Conservation (phyloP, 1,284 basidiomycete genomes). For the Cystobasidium slooffiae region DNA sequence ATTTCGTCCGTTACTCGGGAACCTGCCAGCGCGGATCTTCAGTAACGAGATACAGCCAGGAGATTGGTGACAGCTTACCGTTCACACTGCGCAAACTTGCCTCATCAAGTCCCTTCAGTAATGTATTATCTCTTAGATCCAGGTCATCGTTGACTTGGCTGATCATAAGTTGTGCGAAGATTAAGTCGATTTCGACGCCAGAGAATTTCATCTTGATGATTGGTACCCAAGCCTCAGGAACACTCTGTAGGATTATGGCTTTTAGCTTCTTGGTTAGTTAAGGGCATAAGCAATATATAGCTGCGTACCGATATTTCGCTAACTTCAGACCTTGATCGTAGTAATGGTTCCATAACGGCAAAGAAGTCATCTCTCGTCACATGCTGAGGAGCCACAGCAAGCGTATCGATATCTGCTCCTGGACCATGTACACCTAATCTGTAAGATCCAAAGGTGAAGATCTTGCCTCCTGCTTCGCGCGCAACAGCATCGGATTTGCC, state of each 20-base stretch:
- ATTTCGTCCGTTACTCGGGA: conserved; percentile 97
- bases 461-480: conserved; percentile 88
- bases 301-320: conserved; percentile 82
- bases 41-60: neutral
- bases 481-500: conserved; percentile 72
- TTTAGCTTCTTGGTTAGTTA: neutral
- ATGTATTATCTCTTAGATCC: conserved; percentile 84
- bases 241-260: conserved; percentile 65
- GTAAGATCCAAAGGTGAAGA: conserved; percentile 98
- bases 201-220: conserved; percentile 90
- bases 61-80: conserved; percentile 62
- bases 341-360: conserved; percentile 84
- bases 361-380: conserved; percentile 96
- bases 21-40: conserved; percentile 59
- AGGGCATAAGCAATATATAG: neutral
- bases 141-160: conserved; percentile 89
- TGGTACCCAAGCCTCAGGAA: conserved; percentile 94
- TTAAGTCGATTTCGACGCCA: conserved; percentile 90
- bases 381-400: conserved; percentile 96
- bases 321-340: conserved; percentile 81
- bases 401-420: conserved; percentile 96
- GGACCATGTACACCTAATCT: conserved; percentile 92
- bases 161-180: conserved; percentile 72
- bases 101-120: conserved; percentile 91
- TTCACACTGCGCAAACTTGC: conserved; percentile 92